Base-by-base conservation (phyloP, 805 yeast species). In the Starmerella vaccinii region DNA sequence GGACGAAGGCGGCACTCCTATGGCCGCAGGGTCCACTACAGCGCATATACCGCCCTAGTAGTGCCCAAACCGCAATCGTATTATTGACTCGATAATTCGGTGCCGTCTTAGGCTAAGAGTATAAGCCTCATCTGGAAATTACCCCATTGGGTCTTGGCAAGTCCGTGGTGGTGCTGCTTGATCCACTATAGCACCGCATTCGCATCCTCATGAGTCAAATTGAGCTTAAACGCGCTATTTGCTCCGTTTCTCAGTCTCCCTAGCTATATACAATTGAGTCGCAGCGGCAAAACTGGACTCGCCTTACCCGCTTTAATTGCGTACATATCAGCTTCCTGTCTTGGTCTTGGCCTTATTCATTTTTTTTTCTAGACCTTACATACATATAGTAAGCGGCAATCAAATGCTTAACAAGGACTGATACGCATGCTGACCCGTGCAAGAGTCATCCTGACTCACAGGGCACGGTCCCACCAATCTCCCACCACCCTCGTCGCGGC, bases 41-140 rank as follows among this genome's bases (percentile, higher is more conserved):
- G 38, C 38, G 38, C 38, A 34, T 34, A 16, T 34, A 16, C 19
- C 29, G 29, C 29, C 29, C 29, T 8, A 8, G 18, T n/a, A n/a
- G n/a, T 38, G 21, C 43, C 43, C 43, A 16, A 24, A 39, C 43
- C 43, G 43, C 43, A 39, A 39, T 39, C 43, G 43, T 39, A 39
- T 39, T 21, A 23, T 13, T 22, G 15, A 7, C 3, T 23, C 43
- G 22, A 39, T 39, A n/a, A 16, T 18, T 21, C 5, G 16, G 23
- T 21, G 43, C 30, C 12, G 12, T 8, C 13, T 22, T 4, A 18
- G n/a, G 21, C 21, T n/a, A 21, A 5, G 10, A 23, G 24, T 21
- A 18, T 24, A 15, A 4, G n/a, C 8, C 12, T 23, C 4, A 23
- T 24, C 18, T 9, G 18, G 9, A 4, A 22, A 23, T 23, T 21